Conservation (phyloP, 2,329 filamentous ascomycete genomes). For the Gnomoniopsis smithogilvyi region DNA sequence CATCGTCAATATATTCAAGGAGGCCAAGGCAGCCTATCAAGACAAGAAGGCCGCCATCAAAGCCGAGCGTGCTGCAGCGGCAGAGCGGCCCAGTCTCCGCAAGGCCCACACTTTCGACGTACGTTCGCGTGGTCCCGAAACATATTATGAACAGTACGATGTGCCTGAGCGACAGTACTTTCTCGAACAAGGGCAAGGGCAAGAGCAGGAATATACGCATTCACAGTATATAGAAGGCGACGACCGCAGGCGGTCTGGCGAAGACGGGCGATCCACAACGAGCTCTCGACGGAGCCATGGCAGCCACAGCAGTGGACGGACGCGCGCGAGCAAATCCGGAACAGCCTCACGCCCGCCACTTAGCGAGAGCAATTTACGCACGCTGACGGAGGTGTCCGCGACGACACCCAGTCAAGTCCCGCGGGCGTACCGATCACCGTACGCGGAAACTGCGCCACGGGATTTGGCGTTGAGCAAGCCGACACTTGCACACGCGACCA, state of each 20-base stretch:
- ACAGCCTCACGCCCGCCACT: conserved; percentile 39
- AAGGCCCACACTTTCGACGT: conserved; percentile 59
- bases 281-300: conserved; percentile 15
- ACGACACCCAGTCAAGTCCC: conserved; percentile 42
- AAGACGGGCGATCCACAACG: conserved; percentile 18
- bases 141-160: conserved; percentile 24
- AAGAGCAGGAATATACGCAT: conserved; percentile 10
- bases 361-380: conserved; percentile 51
- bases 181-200: conserved; percentile 3
- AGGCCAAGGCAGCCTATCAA: conserved; percentile 82
- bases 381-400: conserved; percentile 50
- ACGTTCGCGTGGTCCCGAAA: conserved; percentile 26
- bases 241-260: conserved; percentile 20
- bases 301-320: conserved; percentile 22
- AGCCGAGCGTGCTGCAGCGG: conserved; percentile 48
- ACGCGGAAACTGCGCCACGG: conserved; percentile 39
- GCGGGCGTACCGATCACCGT: conserved; percentile 34
- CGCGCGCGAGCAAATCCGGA: conserved; percentile 38
- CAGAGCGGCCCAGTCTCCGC: conserved; percentile 34
- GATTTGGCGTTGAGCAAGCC: conserved; percentile 30
- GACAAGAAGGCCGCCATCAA: conserved; percentile 83
- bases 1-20: conserved; percentile 84
- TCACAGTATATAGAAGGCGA: conserved; percentile 26
- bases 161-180: conserved; percentile 21
- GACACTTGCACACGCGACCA: conserved; percentile 30